Base-by-base conservation (phyloP, 768 basidiomycete species). In the Mycena chlorophos region DNA sequence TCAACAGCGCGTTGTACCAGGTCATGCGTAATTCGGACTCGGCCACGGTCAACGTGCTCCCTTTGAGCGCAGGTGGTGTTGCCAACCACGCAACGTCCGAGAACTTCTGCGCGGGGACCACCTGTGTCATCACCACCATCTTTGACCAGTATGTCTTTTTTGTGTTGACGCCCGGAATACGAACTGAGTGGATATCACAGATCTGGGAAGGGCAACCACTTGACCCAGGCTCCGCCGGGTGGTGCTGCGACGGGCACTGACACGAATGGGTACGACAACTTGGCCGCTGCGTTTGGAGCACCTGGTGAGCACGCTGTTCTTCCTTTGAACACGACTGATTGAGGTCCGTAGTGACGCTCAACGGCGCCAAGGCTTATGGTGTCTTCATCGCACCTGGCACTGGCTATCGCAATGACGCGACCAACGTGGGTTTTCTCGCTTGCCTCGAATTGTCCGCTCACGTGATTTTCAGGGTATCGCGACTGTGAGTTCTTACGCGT, bases 111-210 rank as follows among this genome's bases (percentile, higher is more conserved):
- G 31, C 51, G 14, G 23, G 59, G 25, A 51, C 52, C 38, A 49
- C 51, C 55, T 61, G 59, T 37, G 25, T 54, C 13, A 61, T 61
- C 48, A 49, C 59, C 40, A 61, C 34, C 52, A 61, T 61, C 51
- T 61, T 42, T 51, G 59, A 61, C 59, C 59, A 61, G 51, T 40
- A n/a, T n/a, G n/a, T n/a, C n/a, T n/a, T n/a, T n/a, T n/a, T n/a
- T n/a, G n/a, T n/a, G n/a, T n/a, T n/a, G n/a, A n/a, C n/a, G n/a
- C n/a, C n/a, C n/a, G n/a, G n/a, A n/a, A n/a, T n/a, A n/a, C n/a
- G 29, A 14, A 23, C 17, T 20, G 29, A 34, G 49, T 5, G 5
- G 38, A 51, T 23, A 27, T 31, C n/a, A n/a, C n/a, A n/a, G n/a
- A n/a, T n/a, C 56, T 31, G 55, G 49, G n/a, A 38, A 34, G 30